phyloP scores from a whole-genome alignment of 768 basidiomycete genomes.

The Trametes maxima region DNA sequence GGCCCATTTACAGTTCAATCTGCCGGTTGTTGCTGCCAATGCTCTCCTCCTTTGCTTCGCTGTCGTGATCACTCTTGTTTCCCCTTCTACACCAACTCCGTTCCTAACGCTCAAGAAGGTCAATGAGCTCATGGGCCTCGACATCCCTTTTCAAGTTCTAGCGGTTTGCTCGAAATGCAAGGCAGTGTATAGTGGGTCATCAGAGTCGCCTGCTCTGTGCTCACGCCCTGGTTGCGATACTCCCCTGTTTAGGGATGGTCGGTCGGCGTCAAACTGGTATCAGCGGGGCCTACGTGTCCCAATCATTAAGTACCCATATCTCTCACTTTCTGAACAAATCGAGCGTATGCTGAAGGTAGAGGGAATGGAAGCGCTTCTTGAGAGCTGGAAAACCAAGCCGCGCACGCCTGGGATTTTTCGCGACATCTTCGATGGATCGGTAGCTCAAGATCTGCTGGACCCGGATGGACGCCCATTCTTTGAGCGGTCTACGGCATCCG shows the following conservation, averaged over 20 bases:
- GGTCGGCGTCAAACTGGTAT: background rate
- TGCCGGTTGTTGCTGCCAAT: background rate
- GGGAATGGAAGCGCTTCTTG: constrained; percentile 31
- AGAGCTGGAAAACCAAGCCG: constrained; percentile 18
- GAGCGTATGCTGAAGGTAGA: constrained; percentile 16
- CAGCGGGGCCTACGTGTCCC: background rate
- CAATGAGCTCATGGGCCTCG: background rate
- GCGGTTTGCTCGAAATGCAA: background rate
- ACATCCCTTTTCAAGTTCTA: background rate
- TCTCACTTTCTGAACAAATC: constrained; percentile 21
- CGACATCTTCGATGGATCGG: constrained; percentile 33
- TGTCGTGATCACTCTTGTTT: background rate
- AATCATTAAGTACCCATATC: constrained; percentile 1
- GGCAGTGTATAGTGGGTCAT: background rate
- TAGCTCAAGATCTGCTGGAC: constrained; percentile 26
- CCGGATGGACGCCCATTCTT: constrained; percentile 34
- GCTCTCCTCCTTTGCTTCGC: background rate
- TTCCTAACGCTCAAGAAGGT: background rate
- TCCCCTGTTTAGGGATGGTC: background rate
- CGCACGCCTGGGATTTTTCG: constrained; percentile 18
- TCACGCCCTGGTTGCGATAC: background rate
- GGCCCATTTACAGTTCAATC: background rate
- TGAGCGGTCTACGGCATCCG: constrained; percentile 8
- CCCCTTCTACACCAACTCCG: background rate
- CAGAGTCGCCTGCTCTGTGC: background rate